Conservation (phyloP, 83 land plant species). For the Picea mariana region DNA sequence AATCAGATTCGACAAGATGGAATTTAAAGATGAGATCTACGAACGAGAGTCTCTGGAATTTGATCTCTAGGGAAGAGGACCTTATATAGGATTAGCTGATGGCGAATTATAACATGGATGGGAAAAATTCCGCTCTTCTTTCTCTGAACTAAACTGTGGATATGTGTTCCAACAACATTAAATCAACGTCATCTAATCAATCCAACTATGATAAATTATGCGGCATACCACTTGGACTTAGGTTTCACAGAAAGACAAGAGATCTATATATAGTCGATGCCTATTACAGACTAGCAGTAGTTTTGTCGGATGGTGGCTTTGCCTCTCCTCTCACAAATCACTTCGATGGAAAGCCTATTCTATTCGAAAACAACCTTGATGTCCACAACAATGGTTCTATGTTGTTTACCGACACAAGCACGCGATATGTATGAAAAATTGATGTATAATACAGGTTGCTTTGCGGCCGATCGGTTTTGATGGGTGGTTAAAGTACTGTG, state of each 20-base stretch:
- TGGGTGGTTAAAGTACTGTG: too few relatives aligned
- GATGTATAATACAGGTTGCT: too few relatives aligned
- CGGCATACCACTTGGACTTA: conserved; percentile 69
- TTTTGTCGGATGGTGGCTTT: conserved; percentile 67
- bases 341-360: conserved; percentile 51
- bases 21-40: conserved; percentile 14
- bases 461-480: too few relatives aligned
- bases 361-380: conserved; percentile 80
- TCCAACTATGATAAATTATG: conserved; percentile 50
- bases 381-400: conserved; percentile 74
- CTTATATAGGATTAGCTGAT: conserved; percentile 72
- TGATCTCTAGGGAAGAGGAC: conserved; percentile 47
- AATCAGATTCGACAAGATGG: conserved; percentile 39
- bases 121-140: conserved; percentile 65
- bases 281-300: conserved; percentile 61
- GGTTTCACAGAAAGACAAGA: conserved; percentile 53
- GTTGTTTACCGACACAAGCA: conserved; percentile 81
- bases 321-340: conserved; percentile 57
- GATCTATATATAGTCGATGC: conserved; percentile 82
- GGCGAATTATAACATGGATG: conserved; percentile 79
- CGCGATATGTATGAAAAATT: too few relatives aligned
- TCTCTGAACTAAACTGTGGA: conserved; percentile 46
- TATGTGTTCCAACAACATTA: conserved; percentile 38
- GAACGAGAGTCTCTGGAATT: too few relatives aligned
- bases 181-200: conserved; percentile 54